Evolutionary conservation across 345 rosid genomes (phyloP), one percentile per base, ranked within the genome.

Genomic region (Bruguiera gymnorhiza): DNA sequence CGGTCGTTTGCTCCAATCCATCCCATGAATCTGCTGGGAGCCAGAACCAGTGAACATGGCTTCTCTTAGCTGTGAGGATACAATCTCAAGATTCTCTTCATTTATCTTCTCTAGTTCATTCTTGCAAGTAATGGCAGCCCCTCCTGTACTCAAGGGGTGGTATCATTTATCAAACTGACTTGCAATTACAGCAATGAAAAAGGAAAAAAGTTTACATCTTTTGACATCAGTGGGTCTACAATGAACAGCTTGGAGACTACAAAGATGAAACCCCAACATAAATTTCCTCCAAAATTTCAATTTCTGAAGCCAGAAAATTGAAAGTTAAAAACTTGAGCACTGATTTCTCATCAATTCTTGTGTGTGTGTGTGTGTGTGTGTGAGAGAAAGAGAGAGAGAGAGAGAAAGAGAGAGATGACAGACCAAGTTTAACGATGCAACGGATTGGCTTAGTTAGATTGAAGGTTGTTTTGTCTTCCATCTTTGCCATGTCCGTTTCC

Each of bases 371-470:
- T 27, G 29, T 27, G 29, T 27, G 29, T 23, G n/a, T n/a, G n/a
- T n/a, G n/a, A 23, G 36, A 32, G 8, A 34, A 8, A 32, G 36
- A 34, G 6, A 39, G 39, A 16, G 8, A 9, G 4, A 16, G n/a
- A 46, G 5, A 51, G 50, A 20, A 4, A 31, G 24, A 48, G 46
- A 73, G 21, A 55, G 7, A 4, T 6, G 57, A 61, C 18, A 50
- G 67, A 93, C 98, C 97, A 23, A 93, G 92, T 80, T 93, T 93
- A 31, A 91, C 98, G 70, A 91, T 89, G 87, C 96, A 93, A 20
- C 98, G 96, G 59, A 91, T 76, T 68, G 92, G 84, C 73, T 76
- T 83, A 69, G 75, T 53, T 21, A 29, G 61, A 64, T 5, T 46
- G 37, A 1, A 8, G 26, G 46, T 8, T 10, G 60, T 11, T 30